Evolutionary conservation across 2,329 filamentous ascomycete species (phyloP).

Genomic region (Verticillium alfalfae): DNA sequence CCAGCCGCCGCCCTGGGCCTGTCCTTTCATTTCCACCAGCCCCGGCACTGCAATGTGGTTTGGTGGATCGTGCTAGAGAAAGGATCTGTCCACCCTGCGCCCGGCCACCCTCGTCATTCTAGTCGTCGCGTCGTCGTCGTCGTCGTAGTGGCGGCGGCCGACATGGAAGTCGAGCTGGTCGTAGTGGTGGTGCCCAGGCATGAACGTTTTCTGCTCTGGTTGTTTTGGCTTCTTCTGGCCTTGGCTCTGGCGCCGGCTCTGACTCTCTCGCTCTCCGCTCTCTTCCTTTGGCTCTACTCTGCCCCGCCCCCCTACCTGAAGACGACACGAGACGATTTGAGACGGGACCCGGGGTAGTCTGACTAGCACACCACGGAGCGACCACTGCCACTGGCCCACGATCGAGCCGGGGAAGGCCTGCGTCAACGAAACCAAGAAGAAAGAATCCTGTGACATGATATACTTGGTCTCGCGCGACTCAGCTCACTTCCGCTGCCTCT

Average conservation of each 20-base stretch:
- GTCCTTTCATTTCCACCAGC: conserved; percentile 2
- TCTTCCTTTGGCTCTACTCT: not conserved
- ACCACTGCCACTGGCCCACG: not conserved
- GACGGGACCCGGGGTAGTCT: not conserved
- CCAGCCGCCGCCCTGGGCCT: not conserved
- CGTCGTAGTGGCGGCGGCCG: too few relatives aligned
- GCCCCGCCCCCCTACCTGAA: not conserved
- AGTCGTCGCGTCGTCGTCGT: not conserved
- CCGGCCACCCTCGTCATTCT: not conserved
- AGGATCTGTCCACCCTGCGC: not conserved
- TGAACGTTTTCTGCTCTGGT: not conserved
- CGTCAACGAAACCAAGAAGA: not conserved
- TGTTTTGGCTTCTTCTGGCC: not conserved
- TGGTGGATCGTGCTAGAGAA: not conserved
- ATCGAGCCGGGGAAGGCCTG: not conserved
- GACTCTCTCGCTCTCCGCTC: not conserved
- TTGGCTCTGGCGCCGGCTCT: not conserved
- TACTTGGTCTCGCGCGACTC: not conserved
- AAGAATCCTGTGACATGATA: not conserved
- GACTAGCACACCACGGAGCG: not conserved
- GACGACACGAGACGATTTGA: not conserved
- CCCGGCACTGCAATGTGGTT: not conserved
- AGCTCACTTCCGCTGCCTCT: not conserved
- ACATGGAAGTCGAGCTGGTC: not conserved
- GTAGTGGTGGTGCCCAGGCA: not conserved